Evolutionary conservation across 2,329 filamentous ascomycete genomes (phyloP).

Genomic region (Calonectria naviculata): DNA sequence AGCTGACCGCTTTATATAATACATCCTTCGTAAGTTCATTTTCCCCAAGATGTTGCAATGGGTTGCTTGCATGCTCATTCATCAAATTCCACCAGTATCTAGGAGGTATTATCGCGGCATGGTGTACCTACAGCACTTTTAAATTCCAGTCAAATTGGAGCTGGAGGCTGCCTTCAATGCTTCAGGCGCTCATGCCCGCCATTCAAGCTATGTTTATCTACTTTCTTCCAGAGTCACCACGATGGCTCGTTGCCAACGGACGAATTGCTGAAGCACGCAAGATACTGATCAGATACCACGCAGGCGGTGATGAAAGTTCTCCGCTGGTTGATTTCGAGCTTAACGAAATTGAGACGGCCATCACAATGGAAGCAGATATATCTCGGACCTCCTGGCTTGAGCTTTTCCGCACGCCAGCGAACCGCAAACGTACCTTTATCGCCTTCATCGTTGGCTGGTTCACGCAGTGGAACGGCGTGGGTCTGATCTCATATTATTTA

Average conservation of each 20-base stretch:
- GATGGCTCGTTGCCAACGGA: conserved; percentile 47
- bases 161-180: conserved; percentile 41
- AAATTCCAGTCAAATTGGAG: conserved; percentile 34
- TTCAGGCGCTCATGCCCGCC: conserved; percentile 36
- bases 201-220: conserved; percentile 37
- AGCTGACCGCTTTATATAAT: conserved; percentile 47
- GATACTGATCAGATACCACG: conserved; percentile 53
- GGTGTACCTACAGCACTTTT: conserved; percentile 28
- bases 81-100: neutral
- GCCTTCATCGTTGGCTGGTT: conserved; percentile 33
- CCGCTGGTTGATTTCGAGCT: conserved; percentile 54
- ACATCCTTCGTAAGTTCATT: conserved; percentile 44
- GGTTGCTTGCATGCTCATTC: no score
- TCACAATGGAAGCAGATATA: conserved; percentile 46
- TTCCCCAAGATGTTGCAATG: no score
- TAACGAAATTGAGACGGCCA: conserved; percentile 51
- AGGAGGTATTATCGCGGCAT: conserved; percentile 19
- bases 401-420: conserved; percentile 50
- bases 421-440: conserved; percentile 38
- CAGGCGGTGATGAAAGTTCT: conserved; percentile 51
- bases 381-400: conserved; percentile 51
- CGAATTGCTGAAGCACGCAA: conserved; percentile 48
- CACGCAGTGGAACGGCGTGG: conserved; percentile 36
- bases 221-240: conserved; percentile 41
- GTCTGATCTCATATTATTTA: conserved; percentile 45